These are phyloP conservation scores for Physaria fendleri DNA, from an alignment of 345 rosid genomes.

Conservation along the genomic window DNA sequence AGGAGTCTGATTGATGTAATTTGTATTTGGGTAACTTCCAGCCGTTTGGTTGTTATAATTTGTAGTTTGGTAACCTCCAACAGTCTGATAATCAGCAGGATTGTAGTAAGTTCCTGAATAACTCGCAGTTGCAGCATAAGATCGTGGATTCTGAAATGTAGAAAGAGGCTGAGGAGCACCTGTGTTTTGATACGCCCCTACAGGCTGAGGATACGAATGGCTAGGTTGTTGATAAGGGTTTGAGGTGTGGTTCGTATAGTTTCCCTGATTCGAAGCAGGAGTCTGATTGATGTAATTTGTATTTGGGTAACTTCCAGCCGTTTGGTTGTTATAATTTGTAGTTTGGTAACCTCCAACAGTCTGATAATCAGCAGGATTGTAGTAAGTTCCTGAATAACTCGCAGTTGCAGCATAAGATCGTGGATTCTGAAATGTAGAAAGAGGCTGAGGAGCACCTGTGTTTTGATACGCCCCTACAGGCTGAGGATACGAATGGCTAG, in stretches of 20 bases:
- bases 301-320: constrained; percentile 74
- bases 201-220: too few species aligned
- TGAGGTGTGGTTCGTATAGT: constrained; percentile 55
- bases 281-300: constrained; percentile 62
- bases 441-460: constrained; percentile 99
- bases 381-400: constrained; percentile 93
- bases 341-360: too few species aligned
- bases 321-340: constrained; percentile 63
- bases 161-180: too few species aligned
- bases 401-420: constrained; percentile 99
- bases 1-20: constrained; percentile 59
- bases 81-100: too few species aligned
- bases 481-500: constrained; percentile 73
- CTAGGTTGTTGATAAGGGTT: constrained; percentile 72
- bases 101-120: too few species aligned
- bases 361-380: constrained; percentile 99
- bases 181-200: too few species aligned
- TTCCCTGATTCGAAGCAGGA: constrained; percentile 58
- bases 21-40: constrained; percentile 71
- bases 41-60: constrained; percentile 66
- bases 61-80: constrained; percentile 73
- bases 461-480: constrained; percentile 92
- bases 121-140: too few species aligned
- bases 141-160: too few species aligned
- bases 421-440: constrained; percentile 97